A percentile compares a stretch with the other conserved stretches of the same genome.
Evolutionary conservation across 768 basidiomycete genomes (phyloP).

Genomic region (Chalciporus piperatus): DNA sequence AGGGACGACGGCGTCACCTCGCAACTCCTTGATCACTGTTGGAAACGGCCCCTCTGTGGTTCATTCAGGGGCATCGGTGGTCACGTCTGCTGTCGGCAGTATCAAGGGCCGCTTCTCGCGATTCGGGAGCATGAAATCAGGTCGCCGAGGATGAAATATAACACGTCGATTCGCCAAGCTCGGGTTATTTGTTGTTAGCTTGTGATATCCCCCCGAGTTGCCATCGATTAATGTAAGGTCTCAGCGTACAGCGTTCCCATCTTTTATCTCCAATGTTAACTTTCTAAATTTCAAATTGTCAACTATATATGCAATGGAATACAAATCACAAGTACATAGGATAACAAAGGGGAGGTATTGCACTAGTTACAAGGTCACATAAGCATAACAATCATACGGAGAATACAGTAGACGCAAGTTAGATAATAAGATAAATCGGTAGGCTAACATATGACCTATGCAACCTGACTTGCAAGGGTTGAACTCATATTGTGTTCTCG

Average conservation of each 20-base stretch:
- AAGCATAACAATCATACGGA: constrained; percentile 3
- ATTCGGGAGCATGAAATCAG: constrained; percentile 66
- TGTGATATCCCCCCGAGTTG: background rate
- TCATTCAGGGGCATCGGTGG: constrained; percentile 54
- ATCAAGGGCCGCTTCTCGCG: constrained; percentile 75
- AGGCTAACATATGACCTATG: constrained; percentile 9
- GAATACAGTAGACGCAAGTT: constrained; percentile 24
- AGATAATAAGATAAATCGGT: constrained; percentile 22
- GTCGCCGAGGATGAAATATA: constrained; percentile 35
- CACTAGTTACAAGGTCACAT: constrained; percentile 10
- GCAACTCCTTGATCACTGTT: constrained; percentile 74
- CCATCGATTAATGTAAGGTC: constrained; percentile 5
- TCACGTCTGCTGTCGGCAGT: constrained; percentile 61
- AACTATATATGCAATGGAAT: constrained; percentile 16
- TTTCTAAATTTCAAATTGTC: constrained; percentile 8
- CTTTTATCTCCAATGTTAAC: background rate
- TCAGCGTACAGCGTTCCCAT: background rate
- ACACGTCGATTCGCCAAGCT: background rate
- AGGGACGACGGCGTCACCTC: constrained; percentile 52
- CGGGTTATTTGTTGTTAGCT: background rate
- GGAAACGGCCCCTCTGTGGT: constrained; percentile 42
- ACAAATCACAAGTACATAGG: constrained; percentile 14
- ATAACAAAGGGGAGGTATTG: constrained; percentile 13
- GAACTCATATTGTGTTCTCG: constrained; percentile 25
- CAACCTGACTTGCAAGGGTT: constrained; percentile 20